These are phyloP conservation scores for Guillardia theta DNA, from an alignment of 78 protist species.

Conservation along the genomic window DNA sequence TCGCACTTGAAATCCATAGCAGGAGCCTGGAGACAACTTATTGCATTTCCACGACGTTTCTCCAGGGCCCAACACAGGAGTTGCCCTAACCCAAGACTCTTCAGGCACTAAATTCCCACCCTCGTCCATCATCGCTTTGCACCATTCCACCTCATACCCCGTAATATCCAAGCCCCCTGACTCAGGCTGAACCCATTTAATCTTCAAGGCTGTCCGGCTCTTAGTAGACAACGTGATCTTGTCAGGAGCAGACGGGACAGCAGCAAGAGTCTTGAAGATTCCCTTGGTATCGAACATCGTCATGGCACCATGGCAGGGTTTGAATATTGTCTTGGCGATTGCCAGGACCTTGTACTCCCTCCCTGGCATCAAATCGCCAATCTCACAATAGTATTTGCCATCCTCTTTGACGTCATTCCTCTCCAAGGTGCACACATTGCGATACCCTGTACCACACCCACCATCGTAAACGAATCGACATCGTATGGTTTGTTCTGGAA, in stretches of 20 bases:
- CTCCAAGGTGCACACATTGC: neutral
- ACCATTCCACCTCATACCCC: slow-evolving; percentile 2
- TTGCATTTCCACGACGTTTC: neutral
- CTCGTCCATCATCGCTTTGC: neutral
- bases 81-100: neutral
- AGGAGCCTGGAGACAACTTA: neutral
- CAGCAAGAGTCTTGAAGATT: neutral
- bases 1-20: neutral
- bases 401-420: neutral
- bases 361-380: neutral
- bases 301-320: slow-evolving; percentile 18
- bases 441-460: neutral
- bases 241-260: slow-evolving; percentile 11
- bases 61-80: neutral
- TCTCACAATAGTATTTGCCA: neutral
- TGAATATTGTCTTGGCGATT: neutral
- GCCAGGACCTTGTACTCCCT: slow-evolving; percentile 11
- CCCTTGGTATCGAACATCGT: slow-evolving; percentile 3
- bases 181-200: neutral
- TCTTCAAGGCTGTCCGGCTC: neutral
- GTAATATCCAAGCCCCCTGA: neutral
- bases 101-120: neutral
- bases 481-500: neutral
- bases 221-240: neutral
- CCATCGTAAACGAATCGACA: neutral